A percentile compares a stretch with the other conserved stretches of the same genome.
Conservation (phyloP, 805 yeast genomes). For the Ogataea degrootiae region DNA sequence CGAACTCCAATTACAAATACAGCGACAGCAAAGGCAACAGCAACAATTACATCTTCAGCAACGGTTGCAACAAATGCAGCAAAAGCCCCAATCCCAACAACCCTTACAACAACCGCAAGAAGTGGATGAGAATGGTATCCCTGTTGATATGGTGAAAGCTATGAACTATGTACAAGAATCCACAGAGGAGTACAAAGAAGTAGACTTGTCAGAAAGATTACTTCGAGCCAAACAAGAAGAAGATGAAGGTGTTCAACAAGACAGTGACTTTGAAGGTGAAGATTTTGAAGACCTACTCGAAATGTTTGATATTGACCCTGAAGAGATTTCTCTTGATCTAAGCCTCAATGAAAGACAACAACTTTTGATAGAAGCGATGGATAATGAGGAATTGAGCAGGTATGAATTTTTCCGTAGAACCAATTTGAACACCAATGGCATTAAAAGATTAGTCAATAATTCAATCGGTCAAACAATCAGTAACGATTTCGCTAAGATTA, state of each 20-base stretch:
- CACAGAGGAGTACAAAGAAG: slow-evolving; percentile 17
- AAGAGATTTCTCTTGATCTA: slow-evolving; percentile 29
- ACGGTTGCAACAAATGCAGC: slow-evolving; percentile 4
- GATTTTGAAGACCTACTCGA: slow-evolving; percentile 29
- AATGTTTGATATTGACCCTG: slow-evolving; percentile 27
- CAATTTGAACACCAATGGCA: slow-evolving; percentile 64
- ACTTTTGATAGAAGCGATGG: slow-evolving; percentile 65
- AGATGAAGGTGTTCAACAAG: slow-evolving; percentile 24
- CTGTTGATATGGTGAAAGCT: slow-evolving; percentile 24
- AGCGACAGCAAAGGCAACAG: slow-evolving; percentile 34
- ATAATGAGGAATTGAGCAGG: slow-evolving; percentile 77
- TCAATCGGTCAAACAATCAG: slow-evolving; percentile 77
- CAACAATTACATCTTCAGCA: slow-evolving; percentile 15
- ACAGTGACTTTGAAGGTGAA: slow-evolving; percentile 22
- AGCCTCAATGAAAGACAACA: slow-evolving; percentile 54
- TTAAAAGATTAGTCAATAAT: slow-evolving; percentile 74
- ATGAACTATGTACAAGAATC: slow-evolving; percentile 21
- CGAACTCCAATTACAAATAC: slow-evolving; percentile 27
- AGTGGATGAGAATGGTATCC: slow-evolving; percentile 14
- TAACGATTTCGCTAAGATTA: slow-evolving; percentile 70
- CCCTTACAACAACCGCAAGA: neutral
- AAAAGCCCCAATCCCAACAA: neutral
- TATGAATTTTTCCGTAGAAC: slow-evolving; percentile 86
- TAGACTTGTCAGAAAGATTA: slow-evolving; percentile 19
- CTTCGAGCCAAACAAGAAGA: slow-evolving; percentile 24